phyloP scores from a whole-genome alignment of 768 basidiomycete genomes.

The Russula brevipes region DNA sequence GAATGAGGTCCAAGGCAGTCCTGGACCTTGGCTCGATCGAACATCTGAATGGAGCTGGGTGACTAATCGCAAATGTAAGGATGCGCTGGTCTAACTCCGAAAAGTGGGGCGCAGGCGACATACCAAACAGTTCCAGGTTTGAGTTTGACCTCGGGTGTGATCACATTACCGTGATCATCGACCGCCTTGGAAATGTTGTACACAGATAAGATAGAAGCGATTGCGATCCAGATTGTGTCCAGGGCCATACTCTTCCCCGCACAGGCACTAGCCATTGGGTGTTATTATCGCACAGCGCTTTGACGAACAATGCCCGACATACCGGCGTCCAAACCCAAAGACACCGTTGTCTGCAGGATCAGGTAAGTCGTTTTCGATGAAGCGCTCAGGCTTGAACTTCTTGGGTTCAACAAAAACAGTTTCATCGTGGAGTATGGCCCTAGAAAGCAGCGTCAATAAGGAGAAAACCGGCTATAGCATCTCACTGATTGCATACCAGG shows the following conservation, averaged over 20 bases:
- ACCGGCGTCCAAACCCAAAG: constrained; percentile 27
- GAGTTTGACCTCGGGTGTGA: constrained; percentile 20
- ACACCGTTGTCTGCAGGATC: constrained; percentile 20
- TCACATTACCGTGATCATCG: constrained; percentile 14
- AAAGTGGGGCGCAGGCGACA: not conserved
- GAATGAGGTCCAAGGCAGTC: constrained; percentile 17
- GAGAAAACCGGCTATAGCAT: not conserved
- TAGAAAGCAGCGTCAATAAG: not conserved
- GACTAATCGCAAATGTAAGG: not conserved
- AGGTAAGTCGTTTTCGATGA: constrained; percentile 7
- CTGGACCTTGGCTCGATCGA: constrained; percentile 17
- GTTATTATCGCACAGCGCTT: not conserved
- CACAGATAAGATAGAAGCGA: constrained; percentile 20
- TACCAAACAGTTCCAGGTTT: constrained; percentile 12
- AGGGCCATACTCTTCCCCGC: constrained; percentile 22
- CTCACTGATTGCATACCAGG: constrained; percentile 14
- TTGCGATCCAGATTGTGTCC: constrained; percentile 25
- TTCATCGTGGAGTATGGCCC: constrained; percentile 25
- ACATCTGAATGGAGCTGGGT: constrained; percentile 22
- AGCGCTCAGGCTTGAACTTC: constrained; percentile 26
- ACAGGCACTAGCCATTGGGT: constrained; percentile 9
- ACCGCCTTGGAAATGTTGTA: constrained; percentile 20
- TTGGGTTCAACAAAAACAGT: constrained; percentile 22
- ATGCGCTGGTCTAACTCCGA: not conserved
- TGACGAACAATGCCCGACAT: not conserved